Conservation (phyloP, 345 rosid genomes). For the Trapa bicornis region DNA sequence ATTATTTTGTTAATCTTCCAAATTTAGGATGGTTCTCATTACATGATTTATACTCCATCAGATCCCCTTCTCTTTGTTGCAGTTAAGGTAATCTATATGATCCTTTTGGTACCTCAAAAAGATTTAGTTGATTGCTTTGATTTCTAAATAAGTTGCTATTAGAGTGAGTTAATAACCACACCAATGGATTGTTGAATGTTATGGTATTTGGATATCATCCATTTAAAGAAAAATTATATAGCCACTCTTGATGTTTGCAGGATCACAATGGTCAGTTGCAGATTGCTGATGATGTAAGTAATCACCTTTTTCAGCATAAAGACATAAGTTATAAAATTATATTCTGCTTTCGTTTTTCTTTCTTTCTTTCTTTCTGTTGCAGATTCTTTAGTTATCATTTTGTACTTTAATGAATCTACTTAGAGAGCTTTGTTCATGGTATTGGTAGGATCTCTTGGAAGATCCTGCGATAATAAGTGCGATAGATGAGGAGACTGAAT, state of each 20-base stretch:
- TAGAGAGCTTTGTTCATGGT: background rate
- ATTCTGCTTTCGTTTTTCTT: background rate
- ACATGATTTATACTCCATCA: constrained; percentile 73
- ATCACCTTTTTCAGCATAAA: background rate
- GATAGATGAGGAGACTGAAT: constrained; percentile 85
- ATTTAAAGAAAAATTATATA: background rate
- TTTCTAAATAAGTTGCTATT: background rate
- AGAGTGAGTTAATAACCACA: background rate
- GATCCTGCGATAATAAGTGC: constrained; percentile 65
- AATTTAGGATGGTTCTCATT: constrained; percentile 83
- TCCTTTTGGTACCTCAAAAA: constrained; percentile 1
- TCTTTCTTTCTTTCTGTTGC: background rate
- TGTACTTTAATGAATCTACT: background rate
- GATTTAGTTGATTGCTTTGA: background rate
- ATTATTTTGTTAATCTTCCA: constrained; percentile 3
- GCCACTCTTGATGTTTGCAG: constrained; percentile 33
- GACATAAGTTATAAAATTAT: background rate
- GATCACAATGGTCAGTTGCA: constrained; percentile 59
- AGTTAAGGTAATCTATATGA: constrained; percentile 41
- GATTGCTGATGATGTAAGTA: constrained; percentile 89
- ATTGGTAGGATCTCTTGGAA: constrained; percentile 60
- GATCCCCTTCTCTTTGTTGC: constrained; percentile 90
- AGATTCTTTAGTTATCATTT: background rate
- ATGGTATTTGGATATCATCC: too few relatives aligned
- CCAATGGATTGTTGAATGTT: too few relatives aligned